Base-by-base conservation (phyloP, 2,329 filamentous ascomycete species). In the Reticulascus tulasneorum region DNA sequence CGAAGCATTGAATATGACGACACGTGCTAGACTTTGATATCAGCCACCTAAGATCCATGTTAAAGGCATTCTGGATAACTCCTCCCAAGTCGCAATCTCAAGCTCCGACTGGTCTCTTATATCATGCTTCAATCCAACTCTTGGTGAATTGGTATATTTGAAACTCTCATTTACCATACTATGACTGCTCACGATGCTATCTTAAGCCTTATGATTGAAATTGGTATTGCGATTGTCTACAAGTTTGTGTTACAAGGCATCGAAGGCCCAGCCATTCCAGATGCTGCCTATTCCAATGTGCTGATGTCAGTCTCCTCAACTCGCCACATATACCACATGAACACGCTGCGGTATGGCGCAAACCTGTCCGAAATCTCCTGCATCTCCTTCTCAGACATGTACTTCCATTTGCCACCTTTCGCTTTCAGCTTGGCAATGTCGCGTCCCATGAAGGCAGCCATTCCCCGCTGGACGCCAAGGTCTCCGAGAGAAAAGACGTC, bases 241-340 rank as follows among this genome's bases (percentile, higher is more conserved):
- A n/a, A n/a, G n/a, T n/a, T n/a, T n/a, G 17, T 9, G 19, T 7
- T 34, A 13, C 30, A 12, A 9, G 26, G 26, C 25, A 20, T 19
- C 23, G 16, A 29, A 20, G 9, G 17, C 19, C 12, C 28, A 13
- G 27, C 20, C 17, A 25, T 18, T n/a, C 12, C 6, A 12, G 11
- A 13, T 29, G 11, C 16, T 31, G 48, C 56, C 52, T 51, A 64
- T 46, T 77, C 75, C 58, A 82, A 54, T 4, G 74, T 73, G 44
- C 72, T 79, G 18, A 90, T 64, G 59, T 94, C 84, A 5, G 88
- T 87, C 54, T 88, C 79, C 55, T 84, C 84, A 9, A 91, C 80
- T 40, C 84, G 72, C 90, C 91, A 96, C 86, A 95, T 94, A 58
- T 94, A 94, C 90, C 90, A 96, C 90, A 96, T 96, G 54, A 95